Evolutionary conservation across 495 filamentous ascomycete species (phyloP), one percentile per base, ranked within the genome.

Genomic region (Hypomontagnella monticulosa): DNA sequence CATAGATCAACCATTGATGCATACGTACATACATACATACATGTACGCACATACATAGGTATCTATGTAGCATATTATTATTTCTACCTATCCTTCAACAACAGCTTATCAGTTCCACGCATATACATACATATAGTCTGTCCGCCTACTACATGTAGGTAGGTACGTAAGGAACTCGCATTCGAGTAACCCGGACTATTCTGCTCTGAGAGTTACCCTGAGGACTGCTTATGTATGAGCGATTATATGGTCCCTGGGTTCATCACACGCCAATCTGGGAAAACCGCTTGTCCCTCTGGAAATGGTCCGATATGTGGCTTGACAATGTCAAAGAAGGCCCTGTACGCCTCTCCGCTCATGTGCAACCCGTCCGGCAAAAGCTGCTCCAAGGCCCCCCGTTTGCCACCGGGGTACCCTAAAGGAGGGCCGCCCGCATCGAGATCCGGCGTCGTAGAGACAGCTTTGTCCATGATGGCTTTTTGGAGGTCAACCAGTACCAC

Each of bases 401-500:
- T 69, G n/a, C 77, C 73, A 57, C 73, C 70, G 10, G 76, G 74
- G 57, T 81, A 76, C 8, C 82, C 81, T 19, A 78, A 71, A 49
- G 66, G 67, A 18, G 73, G 70, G 1, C 81, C 76, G 20, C 69
- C 74, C 51, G 74, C 65, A 46, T 82, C 71, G 41, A 73, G 76
- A 14, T 71, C 73, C n/a, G 77, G 74, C 23, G 78, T 78, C 66
- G 73, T 72, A 18, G 61, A 68, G 34, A 77, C 73, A 20, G 87
- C 84, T 34, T 78, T 73, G 14, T 85, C 72, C 85, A 95, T 89
- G 54, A 96, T 82, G 0, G 87, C 84, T 38, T 82, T 83, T 85
- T 89, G 93, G 0, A 96, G 79, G 74, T 97, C 90, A 14, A 91
- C 80, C 4, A 93, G 85, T 1, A 86, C 83, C 5, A 95, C 73